Evolutionary conservation across 805 yeast genomes (phyloP).

Genomic region (Torulaspora indica): DNA sequence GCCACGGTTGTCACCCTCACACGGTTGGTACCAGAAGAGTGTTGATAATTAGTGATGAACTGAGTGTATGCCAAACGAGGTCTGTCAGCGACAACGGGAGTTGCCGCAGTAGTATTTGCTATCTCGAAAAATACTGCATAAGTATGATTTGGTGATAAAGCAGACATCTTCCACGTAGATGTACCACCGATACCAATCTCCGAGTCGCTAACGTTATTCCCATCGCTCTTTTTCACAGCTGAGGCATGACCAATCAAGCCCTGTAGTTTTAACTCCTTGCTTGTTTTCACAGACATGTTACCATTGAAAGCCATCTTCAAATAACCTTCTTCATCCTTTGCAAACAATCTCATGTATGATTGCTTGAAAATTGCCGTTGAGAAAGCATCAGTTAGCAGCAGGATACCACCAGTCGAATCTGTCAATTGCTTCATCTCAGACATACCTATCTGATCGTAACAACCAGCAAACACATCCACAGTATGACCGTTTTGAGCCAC

Average conservation of each 20-base stretch:
- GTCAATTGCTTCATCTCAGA: slow-evolving; percentile 86
- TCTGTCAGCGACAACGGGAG: slow-evolving; percentile 21
- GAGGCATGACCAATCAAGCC: slow-evolving; percentile 94
- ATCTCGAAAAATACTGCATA: slow-evolving; percentile 89
- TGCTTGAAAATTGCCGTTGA: slow-evolving; percentile 93
- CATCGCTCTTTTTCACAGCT: slow-evolving; percentile 57
- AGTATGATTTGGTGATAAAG: slow-evolving; percentile 81
- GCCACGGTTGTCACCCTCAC: slow-evolving; percentile 84
- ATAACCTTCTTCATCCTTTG: slow-evolving; percentile 81
- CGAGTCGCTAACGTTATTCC: slow-evolving; percentile 78
- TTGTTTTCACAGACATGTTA: slow-evolving; percentile 77
- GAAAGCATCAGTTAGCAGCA: slow-evolving; percentile 86
- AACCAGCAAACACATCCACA: slow-evolving; percentile 88
- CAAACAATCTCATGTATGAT: slow-evolving; percentile 79
- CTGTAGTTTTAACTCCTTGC: slow-evolving; percentile 79
- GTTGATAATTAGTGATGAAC: slow-evolving; percentile 89
- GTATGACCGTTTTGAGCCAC: slow-evolving; percentile 72
- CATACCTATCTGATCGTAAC: slow-evolving; percentile 94
- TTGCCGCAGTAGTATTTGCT: slow-evolving; percentile 37
- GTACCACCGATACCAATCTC: slow-evolving; percentile 95
- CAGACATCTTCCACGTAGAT: slow-evolving; percentile 78
- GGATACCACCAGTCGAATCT: slow-evolving; percentile 83
- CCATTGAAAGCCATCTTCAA: slow-evolving; percentile 90
- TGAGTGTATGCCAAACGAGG: slow-evolving; percentile 56
- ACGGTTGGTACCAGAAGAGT: slow-evolving; percentile 86